Evolutionary conservation across 2,329 filamentous ascomycete species (phyloP).

Genomic region (Aspergillus pseudoviridinutans): DNA sequence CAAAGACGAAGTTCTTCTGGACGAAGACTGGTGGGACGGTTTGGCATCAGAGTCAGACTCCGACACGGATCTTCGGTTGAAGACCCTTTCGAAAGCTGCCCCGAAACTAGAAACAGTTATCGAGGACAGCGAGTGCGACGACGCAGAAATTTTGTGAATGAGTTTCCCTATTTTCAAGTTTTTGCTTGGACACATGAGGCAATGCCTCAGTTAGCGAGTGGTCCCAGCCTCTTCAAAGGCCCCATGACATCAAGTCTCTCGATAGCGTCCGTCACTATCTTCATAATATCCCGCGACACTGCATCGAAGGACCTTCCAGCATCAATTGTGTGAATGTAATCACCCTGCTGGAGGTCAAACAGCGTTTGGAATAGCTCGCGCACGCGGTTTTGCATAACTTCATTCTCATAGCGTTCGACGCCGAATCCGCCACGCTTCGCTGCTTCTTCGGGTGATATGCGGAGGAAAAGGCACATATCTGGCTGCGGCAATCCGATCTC

Average conservation of each 20-base stretch:
- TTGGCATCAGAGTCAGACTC: constrained; percentile 25
- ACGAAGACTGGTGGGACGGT: constrained; percentile 33
- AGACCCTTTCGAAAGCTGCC: constrained; percentile 7
- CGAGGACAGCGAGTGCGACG: constrained; percentile 54
- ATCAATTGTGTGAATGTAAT: constrained; percentile 53
- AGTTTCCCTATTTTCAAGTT: background rate
- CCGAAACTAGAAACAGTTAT: constrained; percentile 43
- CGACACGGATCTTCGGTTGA: constrained; percentile 13
- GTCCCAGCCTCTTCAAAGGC: constrained; percentile 32
- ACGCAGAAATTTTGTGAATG: constrained; percentile 43
- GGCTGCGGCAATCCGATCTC: constrained; percentile 84
- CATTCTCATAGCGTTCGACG: constrained; percentile 81
- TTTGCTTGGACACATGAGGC: background rate
- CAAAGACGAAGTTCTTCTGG: constrained; percentile 22
- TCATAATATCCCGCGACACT: constrained; percentile 44
- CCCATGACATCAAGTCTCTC: constrained; percentile 29
- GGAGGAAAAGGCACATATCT: constrained; percentile 82
- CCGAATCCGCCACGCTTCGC: constrained; percentile 80
- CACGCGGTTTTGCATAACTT: constrained; percentile 76
- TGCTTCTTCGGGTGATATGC: constrained; percentile 70
- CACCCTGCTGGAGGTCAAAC: constrained; percentile 44
- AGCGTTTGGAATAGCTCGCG: constrained; percentile 65
- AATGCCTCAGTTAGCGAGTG: constrained; percentile 16
- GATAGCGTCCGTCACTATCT: constrained; percentile 26
- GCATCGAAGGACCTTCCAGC: constrained; percentile 50